Conservation (phyloP, 305 asterid species). For the Fraxinus paxiana region DNA sequence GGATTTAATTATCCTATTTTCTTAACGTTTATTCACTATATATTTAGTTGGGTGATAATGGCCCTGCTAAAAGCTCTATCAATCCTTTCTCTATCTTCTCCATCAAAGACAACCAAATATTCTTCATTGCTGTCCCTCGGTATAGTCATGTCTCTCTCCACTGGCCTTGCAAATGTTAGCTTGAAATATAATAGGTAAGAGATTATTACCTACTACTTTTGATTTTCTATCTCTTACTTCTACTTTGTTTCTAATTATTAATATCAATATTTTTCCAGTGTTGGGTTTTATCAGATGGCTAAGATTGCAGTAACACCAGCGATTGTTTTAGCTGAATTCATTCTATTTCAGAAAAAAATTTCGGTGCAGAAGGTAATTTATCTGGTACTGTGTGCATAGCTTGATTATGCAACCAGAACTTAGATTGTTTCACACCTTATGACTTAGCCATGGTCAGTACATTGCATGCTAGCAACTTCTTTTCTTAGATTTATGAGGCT, state of each 20-base stretch:
- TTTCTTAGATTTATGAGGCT: not conserved
- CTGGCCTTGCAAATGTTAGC: slow-evolving; percentile 98
- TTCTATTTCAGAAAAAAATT: slow-evolving; percentile 62
- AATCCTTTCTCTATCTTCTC: slow-evolving; percentile 70
- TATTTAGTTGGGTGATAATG: slow-evolving; percentile 86
- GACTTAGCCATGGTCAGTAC: not conserved
- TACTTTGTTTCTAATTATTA: slow-evolving; percentile 21
- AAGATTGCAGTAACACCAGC: slow-evolving; percentile 98
- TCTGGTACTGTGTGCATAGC: not conserved
- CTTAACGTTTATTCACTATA: slow-evolving; percentile 85
- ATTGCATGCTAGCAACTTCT: not conserved
- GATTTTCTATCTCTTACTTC: slow-evolving; percentile 8
- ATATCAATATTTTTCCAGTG: slow-evolving; percentile 47
- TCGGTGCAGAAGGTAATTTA: slow-evolving; percentile 59
- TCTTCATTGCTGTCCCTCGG: slow-evolving; percentile 81
- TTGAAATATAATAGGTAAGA: slow-evolving; percentile 87
- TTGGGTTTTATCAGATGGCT: slow-evolving; percentile 99
- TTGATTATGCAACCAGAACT: slow-evolving; percentile 3
- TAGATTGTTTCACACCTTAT: not conserved
- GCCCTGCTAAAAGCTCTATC: slow-evolving; percentile 72
- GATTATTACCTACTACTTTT: slow-evolving; percentile 6
- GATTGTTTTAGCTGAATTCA: slow-evolving; percentile 80
- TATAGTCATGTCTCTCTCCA: slow-evolving; percentile 95
- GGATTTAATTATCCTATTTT: slow-evolving; percentile 91
- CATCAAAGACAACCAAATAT: slow-evolving; percentile 67